phyloP scores from a whole-genome alignment of 2,329 filamentous ascomycete genomes.

The Microdochium paspali region DNA sequence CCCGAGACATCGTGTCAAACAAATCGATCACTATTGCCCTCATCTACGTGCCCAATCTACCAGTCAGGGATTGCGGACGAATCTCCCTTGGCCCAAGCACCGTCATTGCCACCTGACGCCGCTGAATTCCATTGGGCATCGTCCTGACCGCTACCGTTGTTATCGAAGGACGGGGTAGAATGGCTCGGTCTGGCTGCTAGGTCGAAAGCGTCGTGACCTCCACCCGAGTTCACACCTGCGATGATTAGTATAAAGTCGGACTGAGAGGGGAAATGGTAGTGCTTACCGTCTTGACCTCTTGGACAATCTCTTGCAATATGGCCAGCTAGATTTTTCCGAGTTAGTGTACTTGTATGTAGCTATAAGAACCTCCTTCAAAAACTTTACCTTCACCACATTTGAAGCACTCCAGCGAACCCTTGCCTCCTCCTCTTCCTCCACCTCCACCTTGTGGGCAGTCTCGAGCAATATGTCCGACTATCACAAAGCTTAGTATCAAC shows the following conservation, averaged over 20 bases:
- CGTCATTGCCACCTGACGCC: no score
- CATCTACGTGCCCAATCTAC: no score
- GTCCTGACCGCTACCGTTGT: no score
- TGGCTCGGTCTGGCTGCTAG: no score
- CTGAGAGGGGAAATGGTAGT: not conserved
- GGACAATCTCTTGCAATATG: not conserved
- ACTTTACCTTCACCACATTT: not conserved
- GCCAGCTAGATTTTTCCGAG: not conserved
- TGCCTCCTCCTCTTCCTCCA: no score
- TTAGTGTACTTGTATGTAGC: not conserved
- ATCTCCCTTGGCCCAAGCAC: no score
- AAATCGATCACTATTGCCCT: no score
- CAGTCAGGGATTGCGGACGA: no score
- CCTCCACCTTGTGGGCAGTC: slow-evolving; percentile 45
- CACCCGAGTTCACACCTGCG: not conserved
- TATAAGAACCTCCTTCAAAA: not conserved
- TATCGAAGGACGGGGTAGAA: no score
- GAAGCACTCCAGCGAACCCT: slow-evolving; percentile 23
- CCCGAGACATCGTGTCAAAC: no score
- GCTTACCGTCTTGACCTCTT: not conserved
- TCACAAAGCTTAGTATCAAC: not conserved
- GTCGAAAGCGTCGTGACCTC: not conserved
- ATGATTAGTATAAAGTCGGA: not conserved
- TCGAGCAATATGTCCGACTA: slow-evolving; percentile 44
- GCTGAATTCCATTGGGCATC: no score